A percentile compares a stretch with the other conserved stretches of the same genome.
Conservation (phyloP, 2,329 filamentous ascomycete genomes). For the Arthroderma uncinatum region DNA sequence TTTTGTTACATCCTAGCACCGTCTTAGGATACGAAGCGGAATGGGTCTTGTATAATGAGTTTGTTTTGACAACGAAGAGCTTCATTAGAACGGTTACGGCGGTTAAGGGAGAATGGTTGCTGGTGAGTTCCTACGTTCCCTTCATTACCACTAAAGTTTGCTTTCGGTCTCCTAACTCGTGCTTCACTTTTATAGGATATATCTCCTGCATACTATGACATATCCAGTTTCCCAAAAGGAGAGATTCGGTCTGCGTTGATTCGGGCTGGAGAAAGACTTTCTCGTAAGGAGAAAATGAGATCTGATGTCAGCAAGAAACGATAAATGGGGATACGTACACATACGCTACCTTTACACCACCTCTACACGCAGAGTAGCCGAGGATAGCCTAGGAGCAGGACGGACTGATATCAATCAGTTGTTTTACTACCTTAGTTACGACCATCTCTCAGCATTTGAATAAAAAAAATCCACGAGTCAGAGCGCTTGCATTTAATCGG, state of each 20-base stretch:
- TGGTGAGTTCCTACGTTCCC: constrained; percentile 48
- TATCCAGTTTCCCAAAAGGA: constrained; percentile 68
- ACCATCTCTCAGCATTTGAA: too few species aligned
- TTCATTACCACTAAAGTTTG: not conserved
- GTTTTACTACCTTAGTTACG: too few species aligned
- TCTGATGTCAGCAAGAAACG: constrained; percentile 24
- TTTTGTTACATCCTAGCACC: constrained; percentile 86
- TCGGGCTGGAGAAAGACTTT: constrained; percentile 44
- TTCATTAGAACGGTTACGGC: constrained; percentile 91
- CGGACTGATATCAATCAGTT: not conserved
- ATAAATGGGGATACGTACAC: constrained; percentile 15
- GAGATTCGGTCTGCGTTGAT: constrained; percentile 63
- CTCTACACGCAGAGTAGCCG: not conserved
- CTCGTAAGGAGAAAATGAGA: constrained; percentile 43
- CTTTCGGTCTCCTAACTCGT: constrained; percentile 23
- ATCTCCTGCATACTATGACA: constrained; percentile 82
- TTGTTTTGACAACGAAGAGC: constrained; percentile 95
- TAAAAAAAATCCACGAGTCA: too few species aligned
- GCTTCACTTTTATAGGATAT: constrained; percentile 56
- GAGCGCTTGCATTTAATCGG: too few species aligned
- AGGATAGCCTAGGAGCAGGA: not conserved
- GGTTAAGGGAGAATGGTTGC: constrained; percentile 84
- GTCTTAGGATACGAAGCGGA: constrained; percentile 80
- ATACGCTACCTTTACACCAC: too few species aligned
- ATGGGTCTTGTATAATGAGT: constrained; percentile 98